These are phyloP conservation scores for Graphium sp. DNA, from an alignment of 2,329 filamentous ascomycete species.

Conservation along the genomic window DNA sequence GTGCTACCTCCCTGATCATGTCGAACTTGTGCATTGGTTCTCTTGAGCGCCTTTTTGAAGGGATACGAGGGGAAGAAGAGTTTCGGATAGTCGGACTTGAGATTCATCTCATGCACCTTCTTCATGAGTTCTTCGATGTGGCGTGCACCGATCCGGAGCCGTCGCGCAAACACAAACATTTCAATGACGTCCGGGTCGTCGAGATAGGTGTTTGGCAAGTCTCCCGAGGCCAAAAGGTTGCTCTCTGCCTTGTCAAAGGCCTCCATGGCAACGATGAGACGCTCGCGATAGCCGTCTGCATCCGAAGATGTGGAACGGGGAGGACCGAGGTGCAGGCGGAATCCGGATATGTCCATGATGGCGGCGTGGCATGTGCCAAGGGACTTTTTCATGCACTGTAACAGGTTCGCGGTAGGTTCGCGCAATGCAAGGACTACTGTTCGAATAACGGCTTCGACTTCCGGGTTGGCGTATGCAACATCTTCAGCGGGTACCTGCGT, in stretches of 20 bases:
- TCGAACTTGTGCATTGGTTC: slow-evolving; percentile 37
- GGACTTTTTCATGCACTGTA: slow-evolving; percentile 25
- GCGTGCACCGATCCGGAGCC: slow-evolving; percentile 32
- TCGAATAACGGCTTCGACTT: slow-evolving; percentile 8
- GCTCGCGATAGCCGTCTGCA: slow-evolving; percentile 18
- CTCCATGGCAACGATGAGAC: slow-evolving; percentile 22
- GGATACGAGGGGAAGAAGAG: slow-evolving; percentile 36
- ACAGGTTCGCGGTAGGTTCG: slow-evolving; percentile 25
- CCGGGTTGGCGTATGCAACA: too few relatives aligned
- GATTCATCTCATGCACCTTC: slow-evolving; percentile 29
- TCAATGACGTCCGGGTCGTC: slow-evolving; percentile 31
- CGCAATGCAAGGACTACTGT: slow-evolving; percentile 17
- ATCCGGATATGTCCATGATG: slow-evolving; percentile 34
- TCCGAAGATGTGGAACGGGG: slow-evolving; percentile 21
- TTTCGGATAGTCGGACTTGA: slow-evolving; percentile 18
- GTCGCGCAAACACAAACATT: slow-evolving; percentile 36
- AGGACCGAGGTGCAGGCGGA: slow-evolving; percentile 28
- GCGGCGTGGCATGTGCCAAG: slow-evolving; percentile 30
- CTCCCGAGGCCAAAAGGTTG: slow-evolving; percentile 23
- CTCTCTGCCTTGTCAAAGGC: slow-evolving; percentile 29
- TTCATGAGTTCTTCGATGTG: slow-evolving; percentile 26
- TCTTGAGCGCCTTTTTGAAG: slow-evolving; percentile 30
- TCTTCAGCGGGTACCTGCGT: too few relatives aligned
- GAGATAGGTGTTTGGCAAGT: slow-evolving; percentile 25
- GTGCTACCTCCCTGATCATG: slow-evolving; percentile 42